Percentiles rank a stretch among this genome's conserved stretches.
Evolutionary conservation across 345 rosid genomes (phyloP).

Genomic region (Hibiscus mutabilis): DNA sequence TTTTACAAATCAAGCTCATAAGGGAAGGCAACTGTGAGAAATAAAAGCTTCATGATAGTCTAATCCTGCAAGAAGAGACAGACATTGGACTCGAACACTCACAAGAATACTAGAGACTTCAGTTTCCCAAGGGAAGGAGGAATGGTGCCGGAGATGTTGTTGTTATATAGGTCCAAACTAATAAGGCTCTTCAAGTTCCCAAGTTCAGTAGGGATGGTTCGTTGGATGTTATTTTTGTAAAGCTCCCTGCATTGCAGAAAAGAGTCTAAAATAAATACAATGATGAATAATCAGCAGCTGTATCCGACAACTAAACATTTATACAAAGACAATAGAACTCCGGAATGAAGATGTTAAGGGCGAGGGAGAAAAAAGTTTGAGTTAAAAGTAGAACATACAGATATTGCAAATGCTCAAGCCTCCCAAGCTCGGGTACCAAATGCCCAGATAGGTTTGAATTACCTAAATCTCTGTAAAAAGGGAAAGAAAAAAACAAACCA

Average conservation of each 20-base stretch:
- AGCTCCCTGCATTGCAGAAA: constrained; percentile 56
- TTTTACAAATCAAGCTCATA: neutral
- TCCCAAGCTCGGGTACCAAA: constrained; percentile 80
- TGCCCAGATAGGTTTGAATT: constrained; percentile 86
- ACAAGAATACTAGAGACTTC: constrained; percentile 90
- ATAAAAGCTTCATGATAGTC: neutral
- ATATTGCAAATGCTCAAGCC: constrained; percentile 84
- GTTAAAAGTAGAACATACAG: constrained; percentile 46
- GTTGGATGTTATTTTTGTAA: constrained; percentile 82
- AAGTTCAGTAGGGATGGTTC: constrained; percentile 72
- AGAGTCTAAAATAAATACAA: neutral
- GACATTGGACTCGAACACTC: constrained; percentile 25
- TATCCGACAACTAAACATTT: neutral
- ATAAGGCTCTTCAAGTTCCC: constrained; percentile 83
- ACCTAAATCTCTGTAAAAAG: constrained; percentile 76
- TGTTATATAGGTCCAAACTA: constrained; percentile 93
- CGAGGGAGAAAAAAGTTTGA: neutral
- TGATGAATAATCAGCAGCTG: neutral
- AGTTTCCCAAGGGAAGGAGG: constrained; percentile 73
- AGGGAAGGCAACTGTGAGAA: neutral
- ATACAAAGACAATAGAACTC: neutral
- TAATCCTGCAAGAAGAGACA: neutral
- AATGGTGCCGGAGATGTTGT: constrained; percentile 74
- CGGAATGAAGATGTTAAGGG: neutral
- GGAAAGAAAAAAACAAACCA: neutral